A percentile compares a stretch with the other conserved stretches of the same genome.
Evolutionary conservation across 345 rosid genomes (phyloP).

Genomic region (Hevea brasiliensis): DNA sequence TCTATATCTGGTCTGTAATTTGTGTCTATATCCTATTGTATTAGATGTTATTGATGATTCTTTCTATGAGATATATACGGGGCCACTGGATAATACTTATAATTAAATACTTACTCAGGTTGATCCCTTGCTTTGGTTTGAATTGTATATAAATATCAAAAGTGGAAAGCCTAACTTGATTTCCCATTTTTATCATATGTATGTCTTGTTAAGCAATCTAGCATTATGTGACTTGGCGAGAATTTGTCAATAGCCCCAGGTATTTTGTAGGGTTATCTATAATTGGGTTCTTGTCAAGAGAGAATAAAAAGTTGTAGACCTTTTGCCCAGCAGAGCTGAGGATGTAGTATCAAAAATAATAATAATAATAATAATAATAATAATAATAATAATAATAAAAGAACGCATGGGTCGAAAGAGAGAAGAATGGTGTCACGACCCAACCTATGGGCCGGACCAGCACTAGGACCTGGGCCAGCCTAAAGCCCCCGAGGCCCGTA

Average conservation of each 20-base stretch:
- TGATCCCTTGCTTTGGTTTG: conserved; percentile 31
- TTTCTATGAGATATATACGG: no score
- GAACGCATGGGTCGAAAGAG: no score
- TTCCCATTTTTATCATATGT: conserved; percentile 16
- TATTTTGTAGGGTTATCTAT: conserved; percentile 13
- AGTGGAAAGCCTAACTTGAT: conserved; percentile 16
- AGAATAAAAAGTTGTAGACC: conserved; percentile 5
- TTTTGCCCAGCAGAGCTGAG: conserved; percentile 13
- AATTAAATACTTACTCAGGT: conserved; percentile 39
- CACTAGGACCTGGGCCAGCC: no score
- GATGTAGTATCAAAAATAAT: no score
- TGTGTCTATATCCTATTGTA: no score
- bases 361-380: no score
- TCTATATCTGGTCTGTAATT: no score
- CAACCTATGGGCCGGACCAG: no score
- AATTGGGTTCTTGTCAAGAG: conserved; percentile 2
- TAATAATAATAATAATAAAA: no score
- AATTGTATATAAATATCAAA: conserved; percentile 41
- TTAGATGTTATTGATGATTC: no score
- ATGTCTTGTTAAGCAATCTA: conserved; percentile 14
- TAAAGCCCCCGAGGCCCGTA: no score
- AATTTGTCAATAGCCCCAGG: conserved; percentile 8
- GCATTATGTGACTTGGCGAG: conserved; percentile 1
- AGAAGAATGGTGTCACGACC: no score
- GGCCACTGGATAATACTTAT: conserved; percentile 34